Conservation (phyloP, 1,284 basidiomycete genomes). For the Microbotryomycetes sp. region DNA sequence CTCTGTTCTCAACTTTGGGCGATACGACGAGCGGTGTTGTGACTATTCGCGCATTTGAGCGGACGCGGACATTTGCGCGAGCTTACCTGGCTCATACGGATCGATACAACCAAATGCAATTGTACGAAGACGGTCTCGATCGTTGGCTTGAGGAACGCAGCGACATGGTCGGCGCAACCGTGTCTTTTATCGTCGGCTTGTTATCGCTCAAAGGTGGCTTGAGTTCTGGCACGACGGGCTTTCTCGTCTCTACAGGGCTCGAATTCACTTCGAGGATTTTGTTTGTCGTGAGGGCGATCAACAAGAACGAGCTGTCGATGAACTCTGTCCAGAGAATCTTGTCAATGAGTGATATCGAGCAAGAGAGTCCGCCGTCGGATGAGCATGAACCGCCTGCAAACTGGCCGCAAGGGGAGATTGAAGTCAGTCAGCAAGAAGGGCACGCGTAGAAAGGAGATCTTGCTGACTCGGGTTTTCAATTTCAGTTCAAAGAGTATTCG, state of each 20-base stretch:
- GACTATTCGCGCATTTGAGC: conserved; percentile 73
- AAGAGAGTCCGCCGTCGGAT: conserved; percentile 21
- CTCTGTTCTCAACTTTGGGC: conserved; percentile 67
- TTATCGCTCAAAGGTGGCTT: conserved; percentile 28
- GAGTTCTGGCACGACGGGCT: conserved; percentile 32
- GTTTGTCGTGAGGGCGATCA: conserved; percentile 28
- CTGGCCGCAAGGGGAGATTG: conserved; percentile 43
- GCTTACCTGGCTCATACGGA: conserved; percentile 22
- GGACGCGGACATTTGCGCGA: conserved; percentile 35
- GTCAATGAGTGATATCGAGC: conserved; percentile 68
- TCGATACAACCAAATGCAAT: conserved; percentile 24
- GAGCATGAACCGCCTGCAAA: conserved; percentile 66
- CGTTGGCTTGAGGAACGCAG: conserved; percentile 26
- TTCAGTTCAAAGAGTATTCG: conserved; percentile 53
- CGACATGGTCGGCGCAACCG: conserved; percentile 21
- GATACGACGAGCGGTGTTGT: conserved; percentile 76
- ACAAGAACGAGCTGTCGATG: conserved; percentile 25
- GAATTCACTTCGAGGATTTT: conserved; percentile 28
- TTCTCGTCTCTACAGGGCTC: conserved; percentile 22
- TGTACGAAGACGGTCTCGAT: conserved; percentile 23
- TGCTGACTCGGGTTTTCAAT: too few species aligned
- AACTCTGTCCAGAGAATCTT: conserved; percentile 71
- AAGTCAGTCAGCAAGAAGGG: conserved; percentile 13
- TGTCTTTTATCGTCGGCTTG: conserved; percentile 40
- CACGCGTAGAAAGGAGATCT: too few species aligned